Conservation (phyloP, 495 filamentous ascomycete genomes). For the Lichina pygmaea region DNA sequence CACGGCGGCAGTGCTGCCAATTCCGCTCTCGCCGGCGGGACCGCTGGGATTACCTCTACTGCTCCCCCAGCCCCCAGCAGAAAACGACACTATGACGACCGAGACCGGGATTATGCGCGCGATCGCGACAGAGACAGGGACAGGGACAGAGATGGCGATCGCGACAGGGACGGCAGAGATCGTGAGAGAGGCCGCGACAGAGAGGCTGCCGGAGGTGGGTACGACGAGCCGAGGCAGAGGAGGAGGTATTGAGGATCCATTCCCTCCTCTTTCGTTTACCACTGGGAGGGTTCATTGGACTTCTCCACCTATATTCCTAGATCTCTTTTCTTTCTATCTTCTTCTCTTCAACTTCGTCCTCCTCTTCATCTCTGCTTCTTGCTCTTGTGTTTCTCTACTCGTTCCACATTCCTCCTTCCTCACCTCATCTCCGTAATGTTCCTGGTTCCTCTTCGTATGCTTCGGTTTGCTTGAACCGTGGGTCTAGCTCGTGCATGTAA, state of each 20-base stretch:
- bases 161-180: too few relatives aligned
- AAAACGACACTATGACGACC: conserved; percentile 28
- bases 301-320: background rate
- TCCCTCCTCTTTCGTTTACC: background rate
- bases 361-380: background rate
- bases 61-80: conserved; percentile 15
- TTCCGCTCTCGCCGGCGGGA: too few relatives aligned
- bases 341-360: background rate
- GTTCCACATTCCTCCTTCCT: background rate
- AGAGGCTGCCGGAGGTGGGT: conserved; percentile 8
- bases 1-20: too few relatives aligned
- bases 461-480: too few relatives aligned
- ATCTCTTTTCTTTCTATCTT: background rate
- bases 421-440: too few relatives aligned
- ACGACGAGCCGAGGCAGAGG: conserved; percentile 56
- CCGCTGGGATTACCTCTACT: background rate
- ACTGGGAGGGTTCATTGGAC: background rate
- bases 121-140: too few relatives aligned
- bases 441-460: too few relatives aligned
- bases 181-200: too few relatives aligned
- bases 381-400: background rate
- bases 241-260: conserved; percentile 35
- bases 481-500: too few relatives aligned
- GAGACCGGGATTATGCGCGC: conserved; percentile 7
- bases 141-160: too few relatives aligned